Percentiles rank a stretch among this genome's conserved stretches.
These are phyloP conservation scores for Phytophthora quininea DNA, from an alignment of 352 stramenopile species.

Conservation along the genomic window DNA sequence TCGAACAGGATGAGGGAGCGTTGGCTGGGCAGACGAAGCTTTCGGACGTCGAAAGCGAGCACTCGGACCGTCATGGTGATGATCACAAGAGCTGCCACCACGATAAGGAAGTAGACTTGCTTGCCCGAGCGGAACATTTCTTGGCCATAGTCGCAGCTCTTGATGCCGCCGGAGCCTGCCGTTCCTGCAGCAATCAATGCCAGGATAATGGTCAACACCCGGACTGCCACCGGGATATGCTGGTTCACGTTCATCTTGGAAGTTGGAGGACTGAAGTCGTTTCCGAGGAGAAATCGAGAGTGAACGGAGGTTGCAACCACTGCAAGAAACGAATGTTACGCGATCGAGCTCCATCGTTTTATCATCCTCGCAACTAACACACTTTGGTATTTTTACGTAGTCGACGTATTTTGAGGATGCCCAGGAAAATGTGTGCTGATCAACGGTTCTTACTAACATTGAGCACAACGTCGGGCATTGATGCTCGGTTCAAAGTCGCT, in stretches of 20 bases:
- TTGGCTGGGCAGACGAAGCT: conserved; percentile 47
- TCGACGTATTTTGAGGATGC: too few relatives aligned
- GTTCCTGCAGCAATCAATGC: conserved; percentile 47
- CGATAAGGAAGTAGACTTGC: conserved; percentile 67
- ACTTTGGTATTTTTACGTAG: background rate
- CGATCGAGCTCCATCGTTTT: conserved; percentile 9
- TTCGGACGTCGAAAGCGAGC: conserved; percentile 63
- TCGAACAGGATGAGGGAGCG: conserved; percentile 53
- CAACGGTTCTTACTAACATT: too few relatives aligned
- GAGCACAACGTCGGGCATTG: too few relatives aligned
- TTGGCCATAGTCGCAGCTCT: conserved; percentile 57
- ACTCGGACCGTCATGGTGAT: conserved; percentile 44
- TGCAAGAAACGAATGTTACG: background rate
- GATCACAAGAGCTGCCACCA: conserved; percentile 43
- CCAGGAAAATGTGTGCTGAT: too few relatives aligned
- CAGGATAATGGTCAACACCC: conserved; percentile 48
- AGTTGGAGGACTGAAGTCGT: conserved; percentile 2
- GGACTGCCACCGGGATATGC: conserved; percentile 43
- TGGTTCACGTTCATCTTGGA: conserved; percentile 45
- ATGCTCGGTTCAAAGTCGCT: background rate
- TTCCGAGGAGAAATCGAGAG: conserved; percentile 21
- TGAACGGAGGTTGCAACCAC: conserved; percentile 1
- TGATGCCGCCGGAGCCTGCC: conserved; percentile 47
- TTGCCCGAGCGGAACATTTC: conserved; percentile 55
- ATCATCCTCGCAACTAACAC: background rate